Evolutionary conservation across 2,329 filamentous ascomycete species (phyloP).

Genomic region (Capronia americana): DNA sequence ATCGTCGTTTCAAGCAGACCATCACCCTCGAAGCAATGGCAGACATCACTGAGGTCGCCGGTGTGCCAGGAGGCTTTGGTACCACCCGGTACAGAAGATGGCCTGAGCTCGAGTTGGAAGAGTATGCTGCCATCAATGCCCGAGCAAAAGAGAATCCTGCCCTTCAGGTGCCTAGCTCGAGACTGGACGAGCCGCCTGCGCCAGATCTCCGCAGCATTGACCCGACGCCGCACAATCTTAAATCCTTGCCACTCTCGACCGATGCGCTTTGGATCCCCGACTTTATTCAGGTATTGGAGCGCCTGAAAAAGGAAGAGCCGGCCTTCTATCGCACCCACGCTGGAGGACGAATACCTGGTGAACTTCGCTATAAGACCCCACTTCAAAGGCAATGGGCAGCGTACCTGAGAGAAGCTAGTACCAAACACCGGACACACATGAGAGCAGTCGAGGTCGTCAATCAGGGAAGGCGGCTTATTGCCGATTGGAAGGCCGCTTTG

Average conservation of each 20-base stretch:
- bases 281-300: slow-evolving; percentile 26
- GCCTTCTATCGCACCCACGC: slow-evolving; percentile 22
- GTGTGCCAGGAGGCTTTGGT: slow-evolving; percentile 12
- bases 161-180: background rate
- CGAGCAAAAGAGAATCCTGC: slow-evolving; percentile 9
- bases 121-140: slow-evolving; percentile 21
- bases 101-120: slow-evolving; percentile 28
- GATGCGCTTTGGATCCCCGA: slow-evolving; percentile 28
- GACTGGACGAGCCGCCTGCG: slow-evolving; percentile 17
- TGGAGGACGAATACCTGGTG: background rate
- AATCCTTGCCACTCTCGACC: slow-evolving; percentile 18
- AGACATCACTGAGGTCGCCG: slow-evolving; percentile 34
- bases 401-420: slow-evolving; percentile 20
- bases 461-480: slow-evolving; percentile 26
- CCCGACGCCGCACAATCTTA: slow-evolving; percentile 21
- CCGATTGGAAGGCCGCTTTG: slow-evolving; percentile 22
- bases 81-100: slow-evolving; percentile 23
- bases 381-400: slow-evolving; percentile 27
- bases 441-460: slow-evolving; percentile 29
- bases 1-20: slow-evolving; percentile 52
- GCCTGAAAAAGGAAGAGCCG: slow-evolving; percentile 20
- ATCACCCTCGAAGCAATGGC: slow-evolving; percentile 34
- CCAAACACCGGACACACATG: slow-evolving; percentile 27
- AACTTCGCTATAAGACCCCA: slow-evolving; percentile 11
- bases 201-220: slow-evolving; percentile 26